Evolutionary conservation across 257 asterid species (phyloP).

Genomic region (Anisodus acutangulus): DNA sequence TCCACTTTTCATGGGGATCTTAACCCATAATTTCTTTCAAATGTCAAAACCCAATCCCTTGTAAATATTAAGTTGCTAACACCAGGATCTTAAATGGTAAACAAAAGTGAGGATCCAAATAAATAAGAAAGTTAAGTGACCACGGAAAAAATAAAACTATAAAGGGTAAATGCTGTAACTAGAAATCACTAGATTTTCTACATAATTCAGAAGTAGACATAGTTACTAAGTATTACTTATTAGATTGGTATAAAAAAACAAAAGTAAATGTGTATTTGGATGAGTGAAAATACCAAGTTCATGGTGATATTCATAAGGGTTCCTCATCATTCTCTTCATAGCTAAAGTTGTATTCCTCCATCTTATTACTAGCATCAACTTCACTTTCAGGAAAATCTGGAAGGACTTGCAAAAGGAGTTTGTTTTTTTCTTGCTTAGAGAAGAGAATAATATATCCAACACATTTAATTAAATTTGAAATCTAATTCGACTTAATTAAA

Average conservation of each 20-base stretch:
- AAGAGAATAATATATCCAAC: background rate
- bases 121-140: background rate
- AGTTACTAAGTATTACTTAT: background rate
- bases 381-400: conserved; percentile 53
- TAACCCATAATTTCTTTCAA: background rate
- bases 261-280: conserved; percentile 10
- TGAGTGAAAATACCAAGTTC: conserved; percentile 62
- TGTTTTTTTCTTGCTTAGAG: conserved; percentile 28
- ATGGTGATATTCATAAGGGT: conserved; percentile 90
- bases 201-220: background rate
- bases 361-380: conserved; percentile 55
- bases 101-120: background rate
- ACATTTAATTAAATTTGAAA: too few species aligned
- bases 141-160: background rate
- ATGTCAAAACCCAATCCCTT: background rate
- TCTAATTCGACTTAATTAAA: too few species aligned
- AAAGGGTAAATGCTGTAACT: too few species aligned
- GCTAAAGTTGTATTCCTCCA: conserved; percentile 77
- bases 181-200: background rate
- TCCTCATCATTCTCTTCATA: conserved; percentile 92
- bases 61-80: background rate
- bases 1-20: background rate
- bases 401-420: conserved; percentile 29
- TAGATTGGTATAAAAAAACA: background rate
- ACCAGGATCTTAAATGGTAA: background rate